Evolutionary conservation across 2,329 filamentous ascomycete genomes (phyloP).

Genomic region (Aspergillus unguis): DNA sequence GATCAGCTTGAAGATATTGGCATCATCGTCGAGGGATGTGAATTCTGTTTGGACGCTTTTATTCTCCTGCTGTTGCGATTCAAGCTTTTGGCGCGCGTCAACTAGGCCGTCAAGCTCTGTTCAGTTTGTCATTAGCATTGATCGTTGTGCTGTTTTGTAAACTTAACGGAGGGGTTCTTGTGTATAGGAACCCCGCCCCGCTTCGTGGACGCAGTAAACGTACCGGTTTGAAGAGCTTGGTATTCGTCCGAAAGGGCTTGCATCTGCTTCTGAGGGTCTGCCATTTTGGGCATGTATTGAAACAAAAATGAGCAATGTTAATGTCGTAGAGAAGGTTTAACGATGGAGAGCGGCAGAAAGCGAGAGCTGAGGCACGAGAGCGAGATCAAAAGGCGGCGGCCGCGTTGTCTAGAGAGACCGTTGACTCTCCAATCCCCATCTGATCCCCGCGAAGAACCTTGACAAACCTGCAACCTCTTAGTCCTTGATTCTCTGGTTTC

Average conservation of each 20-base stretch:
- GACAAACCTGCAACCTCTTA: slow-evolving; percentile 1
- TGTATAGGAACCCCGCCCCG: not conserved
- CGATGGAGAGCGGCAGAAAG: slow-evolving; percentile 17
- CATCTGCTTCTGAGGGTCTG: slow-evolving; percentile 70
- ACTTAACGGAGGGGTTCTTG: not conserved
- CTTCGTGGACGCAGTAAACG: slow-evolving; percentile 13
- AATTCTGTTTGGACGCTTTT: slow-evolving; percentile 89
- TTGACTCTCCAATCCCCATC: slow-evolving; percentile 4
- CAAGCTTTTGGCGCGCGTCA: slow-evolving; percentile 80
- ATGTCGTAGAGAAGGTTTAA: slow-evolving; percentile 19
- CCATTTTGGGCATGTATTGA: slow-evolving; percentile 51
- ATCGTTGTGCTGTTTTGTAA: not conserved
- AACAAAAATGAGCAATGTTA: slow-evolving; percentile 13
- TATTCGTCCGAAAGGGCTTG: slow-evolving; percentile 85
- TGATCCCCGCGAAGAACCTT: slow-evolving; percentile 3
- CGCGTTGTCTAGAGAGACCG: slow-evolving; percentile 8
- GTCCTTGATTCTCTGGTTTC: not conserved
- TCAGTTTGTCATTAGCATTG: not conserved
- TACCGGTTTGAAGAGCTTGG: slow-evolving; percentile 80
- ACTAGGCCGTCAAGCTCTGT: slow-evolving; percentile 76
- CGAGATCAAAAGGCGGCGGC: slow-evolving; percentile 21
- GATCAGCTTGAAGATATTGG: slow-evolving; percentile 93
- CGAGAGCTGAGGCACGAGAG: slow-evolving; percentile 8
- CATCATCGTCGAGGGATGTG: slow-evolving; percentile 68
- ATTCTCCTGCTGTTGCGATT: slow-evolving; percentile 91